These are phyloP conservation scores for Gautieria morchelliformis DNA, from an alignment of 768 basidiomycete species.

Conservation along the genomic window DNA sequence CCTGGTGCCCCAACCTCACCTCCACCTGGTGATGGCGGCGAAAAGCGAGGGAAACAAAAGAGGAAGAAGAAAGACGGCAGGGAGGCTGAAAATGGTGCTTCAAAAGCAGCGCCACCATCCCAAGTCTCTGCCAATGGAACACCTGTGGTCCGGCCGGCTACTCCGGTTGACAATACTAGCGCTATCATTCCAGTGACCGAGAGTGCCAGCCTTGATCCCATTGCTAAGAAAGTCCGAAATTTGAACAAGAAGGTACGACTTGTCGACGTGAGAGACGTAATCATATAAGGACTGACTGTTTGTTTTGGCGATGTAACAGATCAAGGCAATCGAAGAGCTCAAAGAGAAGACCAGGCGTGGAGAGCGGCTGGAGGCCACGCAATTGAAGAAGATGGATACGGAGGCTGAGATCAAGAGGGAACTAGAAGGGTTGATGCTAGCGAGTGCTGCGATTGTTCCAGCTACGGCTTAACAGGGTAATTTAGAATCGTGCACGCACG, in stretches of 20 bases:
- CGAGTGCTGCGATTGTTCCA: background rate
- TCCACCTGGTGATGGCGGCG: slow-evolving; percentile 27
- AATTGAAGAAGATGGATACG: slow-evolving; percentile 93
- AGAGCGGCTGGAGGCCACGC: slow-evolving; percentile 88
- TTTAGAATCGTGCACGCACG: background rate
- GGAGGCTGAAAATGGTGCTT: slow-evolving; percentile 11
- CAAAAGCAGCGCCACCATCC: slow-evolving; percentile 15
- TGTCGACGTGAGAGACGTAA: too few relatives aligned
- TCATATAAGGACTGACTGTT: slow-evolving; percentile 3
- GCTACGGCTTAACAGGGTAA: background rate
- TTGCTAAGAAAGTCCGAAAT: slow-evolving; percentile 90
- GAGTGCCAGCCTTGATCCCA: slow-evolving; percentile 51
- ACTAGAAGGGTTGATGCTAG: slow-evolving; percentile 29
- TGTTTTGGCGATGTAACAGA: slow-evolving; percentile 31
- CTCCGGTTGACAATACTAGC: slow-evolving; percentile 21
- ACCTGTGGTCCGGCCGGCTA: slow-evolving; percentile 18
- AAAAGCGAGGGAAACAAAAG: slow-evolving; percentile 35
- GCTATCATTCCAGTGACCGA: slow-evolving; percentile 50
- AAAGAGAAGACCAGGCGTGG: slow-evolving; percentile 88
- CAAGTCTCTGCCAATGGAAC: slow-evolving; percentile 22
- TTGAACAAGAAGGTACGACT: slow-evolving; percentile 80
- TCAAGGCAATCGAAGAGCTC: slow-evolving; percentile 98
- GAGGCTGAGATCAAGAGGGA: slow-evolving; percentile 81
- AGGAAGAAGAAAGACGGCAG: slow-evolving; percentile 41
- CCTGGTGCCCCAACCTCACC: slow-evolving; percentile 60